Evolutionary conservation across 805 yeast species (phyloP).

Genomic region (Lipomyces sp.): DNA sequence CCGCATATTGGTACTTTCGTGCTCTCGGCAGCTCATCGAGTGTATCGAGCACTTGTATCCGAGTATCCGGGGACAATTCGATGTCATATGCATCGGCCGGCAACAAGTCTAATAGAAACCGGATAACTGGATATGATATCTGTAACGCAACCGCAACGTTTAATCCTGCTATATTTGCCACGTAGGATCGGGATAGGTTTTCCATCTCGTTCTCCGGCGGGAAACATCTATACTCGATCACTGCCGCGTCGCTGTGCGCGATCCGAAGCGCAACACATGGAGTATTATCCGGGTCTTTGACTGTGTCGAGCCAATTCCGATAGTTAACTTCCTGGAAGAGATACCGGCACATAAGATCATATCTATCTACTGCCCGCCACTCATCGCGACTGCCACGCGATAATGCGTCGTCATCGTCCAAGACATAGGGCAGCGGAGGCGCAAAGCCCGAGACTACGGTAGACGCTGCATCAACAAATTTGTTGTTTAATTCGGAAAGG

Average conservation of each 20-base stretch:
- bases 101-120: conserved; percentile 1
- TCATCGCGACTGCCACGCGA: background rate
- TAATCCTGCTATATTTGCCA: conserved; percentile 10
- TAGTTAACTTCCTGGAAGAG: conserved; percentile 11
- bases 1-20: conserved; percentile 23
- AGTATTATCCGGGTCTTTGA: background rate
- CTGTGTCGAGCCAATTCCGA: conserved; percentile 19
- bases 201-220: conserved; percentile 12
- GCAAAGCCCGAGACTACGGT: background rate
- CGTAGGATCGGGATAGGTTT: background rate
- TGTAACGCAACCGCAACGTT: conserved; percentile 21
- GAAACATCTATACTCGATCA: conserved; percentile 18
- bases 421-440: background rate
- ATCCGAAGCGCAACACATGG: conserved; percentile 14
- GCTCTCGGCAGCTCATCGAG: conserved; percentile 24
- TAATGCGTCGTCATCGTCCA: background rate
- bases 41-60: conserved; percentile 21
- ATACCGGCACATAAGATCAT: conserved; percentile 25
- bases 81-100: conserved; percentile 9
- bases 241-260: conserved; percentile 5
- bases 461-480: background rate
- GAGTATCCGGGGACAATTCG: conserved; percentile 10
- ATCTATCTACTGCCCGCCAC: conserved; percentile 16
- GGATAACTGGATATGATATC: conserved; percentile 17
- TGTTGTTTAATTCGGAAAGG: background rate